Base-by-base conservation (phyloP, 805 yeast genomes). In the Millerozyma acaciae region DNA sequence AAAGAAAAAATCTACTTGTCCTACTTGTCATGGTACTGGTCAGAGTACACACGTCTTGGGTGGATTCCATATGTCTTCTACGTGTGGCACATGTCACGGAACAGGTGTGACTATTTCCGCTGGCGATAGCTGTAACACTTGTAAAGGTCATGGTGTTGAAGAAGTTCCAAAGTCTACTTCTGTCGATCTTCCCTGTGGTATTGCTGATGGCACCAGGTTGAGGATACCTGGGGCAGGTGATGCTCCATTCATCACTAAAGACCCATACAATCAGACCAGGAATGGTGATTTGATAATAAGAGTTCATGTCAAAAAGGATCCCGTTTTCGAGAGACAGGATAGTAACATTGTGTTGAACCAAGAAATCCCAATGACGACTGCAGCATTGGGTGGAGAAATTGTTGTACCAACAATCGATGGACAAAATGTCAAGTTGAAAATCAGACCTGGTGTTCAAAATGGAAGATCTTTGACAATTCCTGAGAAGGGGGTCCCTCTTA, bases 41-140 rank as follows among this genome's bases (percentile, higher is more conserved):
- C 82, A 89, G 21, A 78, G 82, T 12, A 83, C 88, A 14, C 97
- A 90, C 49, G 70, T 79, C 29, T 73, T 84, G 53, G 96, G 95
- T 4, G 97, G 97, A 0, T 93, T 90, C 74, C 96, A 89, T 50
- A 88, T 93, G 96, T 81, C 95, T 3, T 79, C 96, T 0, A 87
- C 96, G 8, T 93, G 99, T 72, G 70, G 70, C 31, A 65, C 79
- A 3, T 93, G 99, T 69, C 78, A 73, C 28, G 99, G 99, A 25
- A 66, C 84, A 5, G 99, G 99, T 34, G 93, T 87, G 1, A 71
- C 68, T 4, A 77, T 88, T 31, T 74, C 79, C 29, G 68, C 73
- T 13, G 62, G 67, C 9, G 88, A 87, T 52, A 77, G 78, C 34
- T 93, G 99, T 70, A 50, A 54, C 1, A 56, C 79, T 1, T 93